These are phyloP conservation scores for Pleurotus platypus DNA, from an alignment of 768 basidiomycete species.

Conservation along the genomic window DNA sequence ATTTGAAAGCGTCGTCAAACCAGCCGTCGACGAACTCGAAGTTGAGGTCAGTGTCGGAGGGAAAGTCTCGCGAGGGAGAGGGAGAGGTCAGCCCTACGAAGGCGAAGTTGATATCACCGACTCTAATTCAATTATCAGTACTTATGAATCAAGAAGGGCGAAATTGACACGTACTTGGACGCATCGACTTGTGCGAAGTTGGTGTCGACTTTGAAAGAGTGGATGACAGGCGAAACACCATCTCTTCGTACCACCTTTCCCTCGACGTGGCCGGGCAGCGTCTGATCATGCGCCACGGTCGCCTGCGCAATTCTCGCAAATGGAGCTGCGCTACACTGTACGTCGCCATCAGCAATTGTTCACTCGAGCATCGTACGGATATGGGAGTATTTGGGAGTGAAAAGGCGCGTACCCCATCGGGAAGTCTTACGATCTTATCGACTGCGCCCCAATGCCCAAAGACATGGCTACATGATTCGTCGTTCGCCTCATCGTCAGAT, in stretches of 20 bases:
- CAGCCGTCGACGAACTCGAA: constrained; percentile 11
- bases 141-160: constrained; percentile 3
- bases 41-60: constrained; percentile 8
- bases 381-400: too few relatives aligned
- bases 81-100: constrained; percentile 10
- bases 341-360: neutral
- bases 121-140: neutral
- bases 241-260: constrained; percentile 20
- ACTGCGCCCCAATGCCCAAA: neutral
- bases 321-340: constrained; percentile 9
- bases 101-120: constrained; percentile 6
- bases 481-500: neutral
- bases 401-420: neutral
- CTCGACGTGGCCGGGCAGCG: constrained; percentile 22
- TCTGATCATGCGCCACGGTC: constrained; percentile 32
- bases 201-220: constrained; percentile 29
- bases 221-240: constrained; percentile 21
- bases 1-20: constrained; percentile 5
- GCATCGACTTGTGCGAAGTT: constrained; percentile 26
- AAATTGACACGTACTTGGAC: constrained; percentile 9
- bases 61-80: too few relatives aligned
- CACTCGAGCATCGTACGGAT: neutral
- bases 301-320: constrained; percentile 29
- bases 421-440: neutral
- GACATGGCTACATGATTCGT: neutral